A percentile compares a stretch with the other conserved stretches of the same genome.
Evolutionary conservation across 2,329 filamentous ascomycete species (phyloP).

Genomic region (Hypoxylon sp.): DNA sequence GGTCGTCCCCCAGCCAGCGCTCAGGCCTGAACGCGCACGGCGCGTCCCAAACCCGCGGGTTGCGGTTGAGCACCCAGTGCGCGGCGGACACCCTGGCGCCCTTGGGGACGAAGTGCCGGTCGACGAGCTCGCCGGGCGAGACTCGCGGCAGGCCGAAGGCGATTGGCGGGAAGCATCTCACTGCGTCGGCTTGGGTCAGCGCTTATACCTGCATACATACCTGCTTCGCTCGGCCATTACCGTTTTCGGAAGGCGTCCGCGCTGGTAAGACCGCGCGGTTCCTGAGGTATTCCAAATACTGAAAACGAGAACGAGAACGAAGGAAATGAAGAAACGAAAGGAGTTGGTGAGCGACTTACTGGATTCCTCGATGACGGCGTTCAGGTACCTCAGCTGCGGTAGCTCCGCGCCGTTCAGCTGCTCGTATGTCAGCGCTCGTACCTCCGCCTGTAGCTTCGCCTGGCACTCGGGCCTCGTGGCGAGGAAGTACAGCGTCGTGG

Average conservation of each 20-base stretch:
- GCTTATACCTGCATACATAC: no score
- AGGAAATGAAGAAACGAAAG: neutral
- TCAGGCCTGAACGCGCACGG: constrained; percentile 46
- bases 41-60: constrained; percentile 42
- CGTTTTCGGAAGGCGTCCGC: neutral
- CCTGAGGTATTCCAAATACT: no score
- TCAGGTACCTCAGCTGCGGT: constrained; percentile 41
- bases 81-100: constrained; percentile 43
- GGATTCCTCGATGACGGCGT: constrained; percentile 47
- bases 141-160: constrained; percentile 47
- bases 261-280: neutral
- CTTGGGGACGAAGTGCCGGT: constrained; percentile 44
- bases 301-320: no score
- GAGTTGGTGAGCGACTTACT: constrained; percentile 14
- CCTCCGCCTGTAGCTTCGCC: constrained; percentile 53
- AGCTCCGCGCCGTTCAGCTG: constrained; percentile 40
- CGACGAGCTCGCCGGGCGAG: constrained; percentile 46
- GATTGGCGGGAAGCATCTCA: constrained; percentile 45
- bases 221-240: neutral
- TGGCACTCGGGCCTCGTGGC: constrained; percentile 52
- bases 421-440: constrained; percentile 51
- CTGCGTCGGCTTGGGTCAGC: constrained; percentile 6
- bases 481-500: constrained; percentile 55
- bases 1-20: constrained; percentile 43
- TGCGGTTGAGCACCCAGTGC: constrained; percentile 45